Evolutionary conservation across 2,329 filamentous ascomycete species (phyloP).

Genomic region (Curvularia sp.): DNA sequence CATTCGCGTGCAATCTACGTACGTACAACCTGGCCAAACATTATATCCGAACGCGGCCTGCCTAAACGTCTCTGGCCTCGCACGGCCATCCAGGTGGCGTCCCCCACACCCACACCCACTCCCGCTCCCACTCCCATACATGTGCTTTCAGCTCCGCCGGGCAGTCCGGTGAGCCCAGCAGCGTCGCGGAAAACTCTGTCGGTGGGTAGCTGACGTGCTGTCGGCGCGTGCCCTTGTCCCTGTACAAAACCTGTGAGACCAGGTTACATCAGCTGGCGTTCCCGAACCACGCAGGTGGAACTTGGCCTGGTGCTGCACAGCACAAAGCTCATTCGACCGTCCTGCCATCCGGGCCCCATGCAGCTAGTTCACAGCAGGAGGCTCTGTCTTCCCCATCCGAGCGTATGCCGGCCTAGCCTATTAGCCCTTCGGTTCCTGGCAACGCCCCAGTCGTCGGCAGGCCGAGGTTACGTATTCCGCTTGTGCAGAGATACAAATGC

Average conservation of each 20-base stretch:
- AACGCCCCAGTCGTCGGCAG: constrained; percentile 20
- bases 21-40: constrained; percentile 21
- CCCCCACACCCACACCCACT: constrained; percentile 1
- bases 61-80: constrained; percentile 17
- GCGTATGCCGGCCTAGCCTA: constrained; percentile 28
- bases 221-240: not conserved
- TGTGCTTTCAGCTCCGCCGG: constrained; percentile 23
- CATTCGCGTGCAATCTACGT: constrained; percentile 26
- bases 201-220: constrained; percentile 25
- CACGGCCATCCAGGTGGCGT: constrained; percentile 26
- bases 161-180: constrained; percentile 16
- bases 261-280: constrained; percentile 39
- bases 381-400: constrained; percentile 48
- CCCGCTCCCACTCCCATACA: constrained; percentile 7
- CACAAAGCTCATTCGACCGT: constrained; percentile 1
- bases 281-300: constrained; percentile 40
- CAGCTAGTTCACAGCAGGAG: constrained; percentile 29
- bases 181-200: constrained; percentile 30
- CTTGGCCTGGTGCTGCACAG: constrained; percentile 22
- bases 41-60: not conserved
- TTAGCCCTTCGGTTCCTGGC: constrained; percentile 30
- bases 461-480: constrained; percentile 5
- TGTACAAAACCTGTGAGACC: constrained; percentile 31
- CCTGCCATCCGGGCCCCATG: constrained; percentile 14
- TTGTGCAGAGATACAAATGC: not conserved